Percentiles rank a stretch among this genome's conserved stretches.
Conservation (phyloP, 148 eudicot species). For the Agrostemma githago region DNA sequence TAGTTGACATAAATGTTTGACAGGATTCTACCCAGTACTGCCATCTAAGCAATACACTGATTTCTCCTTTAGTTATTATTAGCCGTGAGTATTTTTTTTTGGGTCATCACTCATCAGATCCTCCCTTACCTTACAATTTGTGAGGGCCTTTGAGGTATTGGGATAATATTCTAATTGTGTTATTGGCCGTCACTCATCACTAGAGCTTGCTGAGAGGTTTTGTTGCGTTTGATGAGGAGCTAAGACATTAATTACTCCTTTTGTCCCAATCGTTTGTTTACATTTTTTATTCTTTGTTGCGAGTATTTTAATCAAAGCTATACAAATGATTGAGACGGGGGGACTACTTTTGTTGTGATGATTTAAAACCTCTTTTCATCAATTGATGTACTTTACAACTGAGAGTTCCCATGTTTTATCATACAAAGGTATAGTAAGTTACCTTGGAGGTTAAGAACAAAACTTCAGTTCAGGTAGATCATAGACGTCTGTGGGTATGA, state of each 20-base stretch:
- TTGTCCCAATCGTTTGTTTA: no score
- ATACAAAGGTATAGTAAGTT: neutral
- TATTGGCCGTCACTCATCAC: neutral
- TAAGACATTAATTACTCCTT: neutral
- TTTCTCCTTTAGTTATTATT: neutral
- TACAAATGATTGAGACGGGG: no score
- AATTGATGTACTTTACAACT: neutral
- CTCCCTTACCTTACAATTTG: no score
- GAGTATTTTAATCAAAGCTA: no score
- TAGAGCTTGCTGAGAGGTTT: constrained; percentile 2
- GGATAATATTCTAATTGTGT: no score
- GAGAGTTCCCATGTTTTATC: neutral
- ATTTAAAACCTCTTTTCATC: no score
- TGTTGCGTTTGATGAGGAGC: neutral
- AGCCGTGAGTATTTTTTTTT: no score
- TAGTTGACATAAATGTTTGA: neutral
- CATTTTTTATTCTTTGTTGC: no score
- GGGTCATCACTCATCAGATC: no score
- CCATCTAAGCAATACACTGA: neutral
- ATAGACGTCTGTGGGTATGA: neutral
- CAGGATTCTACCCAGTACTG: neutral
- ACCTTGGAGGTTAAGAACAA: neutral
- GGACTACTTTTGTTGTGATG: neutral
- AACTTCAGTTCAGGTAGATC: constrained; percentile 3
- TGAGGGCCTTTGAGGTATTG: no score